Conservation (phyloP, 371 early-diverging fungal genomes). For the Apophysomyces sp. region DNA sequence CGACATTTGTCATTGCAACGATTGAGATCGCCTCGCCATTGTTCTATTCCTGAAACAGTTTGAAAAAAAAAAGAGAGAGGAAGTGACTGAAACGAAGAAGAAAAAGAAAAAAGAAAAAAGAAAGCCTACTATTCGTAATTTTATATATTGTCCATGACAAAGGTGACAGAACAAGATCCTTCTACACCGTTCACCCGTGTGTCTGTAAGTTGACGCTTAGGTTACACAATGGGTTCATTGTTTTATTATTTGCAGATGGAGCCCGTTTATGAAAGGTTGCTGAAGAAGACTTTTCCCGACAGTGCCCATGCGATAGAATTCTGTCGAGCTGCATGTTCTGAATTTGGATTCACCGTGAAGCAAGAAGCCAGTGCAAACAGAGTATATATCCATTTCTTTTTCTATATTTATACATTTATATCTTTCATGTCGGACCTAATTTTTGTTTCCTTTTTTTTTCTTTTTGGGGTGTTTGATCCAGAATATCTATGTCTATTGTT, state of each 20-base stretch:
- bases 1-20: background rate
- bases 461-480: constrained; percentile 9
- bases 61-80: no score
- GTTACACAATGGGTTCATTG: background rate
- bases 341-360: constrained; percentile 46
- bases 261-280: constrained; percentile 36
- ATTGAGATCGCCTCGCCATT: background rate
- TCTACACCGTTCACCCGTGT: background rate
- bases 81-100: background rate
- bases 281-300: constrained; percentile 29
- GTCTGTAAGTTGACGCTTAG: background rate
- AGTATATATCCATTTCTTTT: constrained; percentile 24
- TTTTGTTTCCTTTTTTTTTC: constrained; percentile 2
- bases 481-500: constrained; percentile 66
- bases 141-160: no score
- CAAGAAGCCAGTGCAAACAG: constrained; percentile 48
- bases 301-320: constrained; percentile 38
- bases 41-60: constrained; percentile 1
- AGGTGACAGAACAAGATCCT: background rate
- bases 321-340: constrained; percentile 36
- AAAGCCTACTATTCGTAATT: background rate
- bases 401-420: no score
- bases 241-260: constrained; percentile 34
- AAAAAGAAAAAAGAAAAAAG: background rate
- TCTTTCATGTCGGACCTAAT: no score